Evolutionary conservation across 305 asterid species (phyloP), one percentile per base, ranked within the genome.

Genomic region (Rubia peregrina): DNA sequence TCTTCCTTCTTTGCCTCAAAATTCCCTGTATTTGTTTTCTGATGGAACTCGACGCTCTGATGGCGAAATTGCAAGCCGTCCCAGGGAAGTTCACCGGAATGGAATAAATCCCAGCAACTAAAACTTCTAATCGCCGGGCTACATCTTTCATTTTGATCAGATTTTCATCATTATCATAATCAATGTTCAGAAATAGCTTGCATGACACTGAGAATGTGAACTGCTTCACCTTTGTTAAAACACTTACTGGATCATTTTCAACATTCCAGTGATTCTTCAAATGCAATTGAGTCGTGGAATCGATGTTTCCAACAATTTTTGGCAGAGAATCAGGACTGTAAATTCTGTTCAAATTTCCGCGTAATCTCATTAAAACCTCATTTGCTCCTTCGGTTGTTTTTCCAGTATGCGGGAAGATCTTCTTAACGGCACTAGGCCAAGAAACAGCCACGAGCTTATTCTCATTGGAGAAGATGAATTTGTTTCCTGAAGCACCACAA

Each of bases 101-200:
- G 9, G 66, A 61, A 7, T 76, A 61, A 6, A 76, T 36, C 48
- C 81, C 83, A 9, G 71, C 65, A 3, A 53, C 61, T 22, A 79
- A 16, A 1, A 30, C 69, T 53, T 76, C 66, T 9, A 79, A 79
- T 5, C 73, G 73, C 24, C 70, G 51, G 1, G 41, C 63, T 3
- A 75, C 43, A 10, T 49, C 68, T 5, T 51, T 61, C 9, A 79
- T 16, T 1, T 51, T 69, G 33, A 14, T 16, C 24, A 7, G 48
- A 0, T 33, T 33, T 33, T 33, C 36, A 33, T 33, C 36, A 1
- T 33, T 2, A 33, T 33, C 46, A 62, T 62, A 22, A 4, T 62
- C 48, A 6, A 62, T 36, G 46, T 16, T 40, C 26, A 62, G 43
- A 62, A 62, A 62, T 11, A 62, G 67, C 67, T 21, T 36, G 48